These are phyloP conservation scores for Pyrenophora tritici-repentis DNA, from an alignment of 2,329 filamentous ascomycete genomes.

Conservation along the genomic window DNA sequence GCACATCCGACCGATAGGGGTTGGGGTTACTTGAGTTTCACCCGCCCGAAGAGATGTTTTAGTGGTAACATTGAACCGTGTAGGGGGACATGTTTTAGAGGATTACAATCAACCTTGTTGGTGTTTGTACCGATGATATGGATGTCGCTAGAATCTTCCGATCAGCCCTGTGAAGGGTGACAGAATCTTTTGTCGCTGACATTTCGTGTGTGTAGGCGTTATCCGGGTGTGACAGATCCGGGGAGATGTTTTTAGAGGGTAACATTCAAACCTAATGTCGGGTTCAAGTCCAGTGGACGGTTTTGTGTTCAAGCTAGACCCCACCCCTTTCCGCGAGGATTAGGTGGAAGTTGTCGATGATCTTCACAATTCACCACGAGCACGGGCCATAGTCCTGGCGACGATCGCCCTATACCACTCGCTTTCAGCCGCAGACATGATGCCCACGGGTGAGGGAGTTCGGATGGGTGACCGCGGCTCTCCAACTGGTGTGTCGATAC, in stretches of 20 bases:
- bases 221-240: slow-evolving; percentile 1
- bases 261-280: background rate
- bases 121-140: background rate
- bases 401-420: no score
- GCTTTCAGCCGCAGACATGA: no score
- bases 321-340: background rate
- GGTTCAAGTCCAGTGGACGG: background rate
- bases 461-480: background rate
- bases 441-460: background rate
- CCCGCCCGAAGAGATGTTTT: no score
- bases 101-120: no score
- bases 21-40: no score
- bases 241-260: background rate
- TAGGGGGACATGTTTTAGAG: no score
- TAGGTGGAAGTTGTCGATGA: background rate
- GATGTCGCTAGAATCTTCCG: background rate
- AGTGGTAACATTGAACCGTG: no score
- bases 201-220: background rate
- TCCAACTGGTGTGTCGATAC: no score
- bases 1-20: background rate
- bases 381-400: no score
- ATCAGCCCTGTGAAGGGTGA: background rate
- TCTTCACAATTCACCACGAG: no score
- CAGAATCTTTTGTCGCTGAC: background rate
- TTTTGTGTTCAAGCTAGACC: background rate